These are phyloP conservation scores for Didymella lethalis DNA, from an alignment of 2,329 filamentous ascomycete genomes.

Conservation along the genomic window DNA sequence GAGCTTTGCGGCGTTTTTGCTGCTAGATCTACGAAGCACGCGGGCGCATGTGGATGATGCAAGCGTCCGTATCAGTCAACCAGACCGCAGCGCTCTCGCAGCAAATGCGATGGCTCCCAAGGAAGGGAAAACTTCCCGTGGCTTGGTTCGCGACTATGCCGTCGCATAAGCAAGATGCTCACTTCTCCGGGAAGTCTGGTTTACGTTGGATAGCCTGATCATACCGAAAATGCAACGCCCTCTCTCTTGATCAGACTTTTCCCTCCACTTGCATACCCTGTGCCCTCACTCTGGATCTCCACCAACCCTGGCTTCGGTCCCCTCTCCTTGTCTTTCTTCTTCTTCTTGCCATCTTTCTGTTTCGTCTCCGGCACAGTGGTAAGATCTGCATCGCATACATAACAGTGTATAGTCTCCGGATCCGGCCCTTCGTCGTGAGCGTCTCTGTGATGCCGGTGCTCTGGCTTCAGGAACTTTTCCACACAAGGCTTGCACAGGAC, in stretches of 20 bases:
- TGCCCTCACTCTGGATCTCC: slow-evolving; percentile 83
- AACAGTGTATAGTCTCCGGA: slow-evolving; percentile 70
- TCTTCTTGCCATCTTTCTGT: slow-evolving; percentile 50
- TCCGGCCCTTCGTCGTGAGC: slow-evolving; percentile 67
- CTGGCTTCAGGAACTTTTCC: slow-evolving; percentile 74
- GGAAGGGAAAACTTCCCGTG: too few relatives aligned
- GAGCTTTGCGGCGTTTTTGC: too few relatives aligned
- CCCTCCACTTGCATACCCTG: slow-evolving; percentile 90
- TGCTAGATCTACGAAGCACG: too few relatives aligned
- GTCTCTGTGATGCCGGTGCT: slow-evolving; percentile 46
- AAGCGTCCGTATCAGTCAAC: too few relatives aligned
- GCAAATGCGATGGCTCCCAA: too few relatives aligned
- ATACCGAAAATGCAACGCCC: slow-evolving; percentile 73
- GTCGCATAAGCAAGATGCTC: too few relatives aligned
- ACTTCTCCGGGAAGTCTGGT: too few relatives aligned
- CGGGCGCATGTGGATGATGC: too few relatives aligned
- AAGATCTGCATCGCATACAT: slow-evolving; percentile 86
- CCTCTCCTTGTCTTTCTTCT: slow-evolving; percentile 61
- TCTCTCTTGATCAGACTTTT: slow-evolving; percentile 80
- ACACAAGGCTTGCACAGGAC: slow-evolving; percentile 88
- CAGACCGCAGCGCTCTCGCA: too few relatives aligned
- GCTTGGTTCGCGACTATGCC: too few relatives aligned
- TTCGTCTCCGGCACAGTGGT: slow-evolving; percentile 52
- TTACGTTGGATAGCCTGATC: too few relatives aligned
- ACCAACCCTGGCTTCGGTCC: slow-evolving; percentile 76